Base-by-base conservation (phyloP, 1,284 basidiomycete genomes). In the Hypsizygus ulmarius region DNA sequence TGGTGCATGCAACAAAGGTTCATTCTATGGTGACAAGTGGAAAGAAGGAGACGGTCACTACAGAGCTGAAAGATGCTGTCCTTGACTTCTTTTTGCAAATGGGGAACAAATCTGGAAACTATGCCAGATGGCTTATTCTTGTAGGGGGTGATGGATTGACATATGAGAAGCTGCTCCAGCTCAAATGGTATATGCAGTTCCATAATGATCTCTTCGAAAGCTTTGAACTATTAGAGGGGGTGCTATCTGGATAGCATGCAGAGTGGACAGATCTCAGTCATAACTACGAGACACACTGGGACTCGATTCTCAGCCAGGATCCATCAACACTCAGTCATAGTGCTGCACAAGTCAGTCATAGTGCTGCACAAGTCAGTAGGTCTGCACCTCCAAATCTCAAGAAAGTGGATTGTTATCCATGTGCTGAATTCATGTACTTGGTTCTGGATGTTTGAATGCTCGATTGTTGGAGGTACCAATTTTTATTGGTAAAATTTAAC, bases 81-180 rank as follows among this genome's bases (percentile, higher is more conserved):
- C 15, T 57, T 1, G 64, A 70, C 41, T 64, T 69, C 33, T 51
- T 65, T 3, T 45, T 15, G 1, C 68, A 69, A 51, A 45, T 57
- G 5, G 65, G 66, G 0, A 61, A 67, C 40, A 53, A 41, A 6
- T 28, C 43, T 0, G 61, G 54, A 0, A 12, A 50, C 1, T 59
- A 53, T 38, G 50, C 57, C 9, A 15, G 29, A 0, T 44, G 49
- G 1, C 44, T 66, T 0, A 39, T 65, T 19, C 49, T 59, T 8
- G 45, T 61, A 9, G 58, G 62, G 11, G 67, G 68, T 1, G 68
- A 71, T 53, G 66, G 67, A 0, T 52, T 70, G 15, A 67, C 65
- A 2, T 70, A 58, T 43, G 58, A 71, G 45, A 62, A 34, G 16
- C 14, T 12, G 33, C 32, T 34, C 32, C 53, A 62, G 11, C 45